Percentiles rank a stretch among this genome's conserved stretches.
phyloP scores from a whole-genome alignment of 768 basidiomycete genomes.

The Mycena epipterygia region DNA sequence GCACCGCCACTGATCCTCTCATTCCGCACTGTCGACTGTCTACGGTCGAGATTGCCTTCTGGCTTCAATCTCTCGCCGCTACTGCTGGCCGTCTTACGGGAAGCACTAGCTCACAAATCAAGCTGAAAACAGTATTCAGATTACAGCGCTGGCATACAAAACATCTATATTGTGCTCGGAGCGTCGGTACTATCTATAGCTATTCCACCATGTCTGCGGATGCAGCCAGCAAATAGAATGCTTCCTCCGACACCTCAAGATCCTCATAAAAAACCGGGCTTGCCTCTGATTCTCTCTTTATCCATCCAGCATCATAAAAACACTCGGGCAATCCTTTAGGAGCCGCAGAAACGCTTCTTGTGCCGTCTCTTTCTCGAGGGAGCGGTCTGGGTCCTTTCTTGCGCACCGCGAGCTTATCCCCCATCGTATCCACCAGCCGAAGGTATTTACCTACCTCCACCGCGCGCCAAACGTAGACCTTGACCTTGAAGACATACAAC shows the following conservation, averaged over 20 bases:
- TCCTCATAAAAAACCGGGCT: slow-evolving; percentile 7
- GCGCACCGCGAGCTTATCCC: background rate
- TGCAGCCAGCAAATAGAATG: background rate
- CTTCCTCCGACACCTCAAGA: background rate
- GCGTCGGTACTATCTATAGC: no score
- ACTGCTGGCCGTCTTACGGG: no score
- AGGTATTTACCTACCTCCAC: background rate
- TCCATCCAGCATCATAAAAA: background rate
- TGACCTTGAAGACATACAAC: background rate
- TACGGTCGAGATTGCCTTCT: no score
- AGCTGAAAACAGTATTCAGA: no score
- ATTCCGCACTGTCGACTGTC: no score
- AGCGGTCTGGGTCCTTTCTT: background rate
- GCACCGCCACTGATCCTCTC: no score
- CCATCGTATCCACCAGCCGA: background rate
- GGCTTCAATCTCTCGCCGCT: no score
- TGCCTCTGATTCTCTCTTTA: background rate
- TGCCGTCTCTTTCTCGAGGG: background rate
- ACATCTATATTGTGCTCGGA: no score
- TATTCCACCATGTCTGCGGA: no score
- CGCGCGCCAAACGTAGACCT: background rate
- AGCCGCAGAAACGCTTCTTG: background rate
- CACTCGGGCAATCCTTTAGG: background rate
- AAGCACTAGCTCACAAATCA: no score
- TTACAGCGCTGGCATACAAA: no score